These are phyloP conservation scores for Plasmodium gallinaceum DNA, from an alignment of 169 alveolate species.

Conservation along the genomic window DNA sequence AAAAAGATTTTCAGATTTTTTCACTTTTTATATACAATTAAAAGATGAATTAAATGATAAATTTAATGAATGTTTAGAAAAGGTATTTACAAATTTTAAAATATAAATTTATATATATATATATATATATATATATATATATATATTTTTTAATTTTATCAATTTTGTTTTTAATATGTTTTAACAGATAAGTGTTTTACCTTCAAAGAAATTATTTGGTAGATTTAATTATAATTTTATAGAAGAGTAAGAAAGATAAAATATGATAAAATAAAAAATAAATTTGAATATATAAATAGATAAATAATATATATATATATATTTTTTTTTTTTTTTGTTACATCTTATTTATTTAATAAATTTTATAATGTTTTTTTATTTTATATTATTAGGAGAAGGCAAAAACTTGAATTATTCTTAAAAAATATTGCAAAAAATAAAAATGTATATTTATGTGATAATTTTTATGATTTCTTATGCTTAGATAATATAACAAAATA, in stretches of 20 bases:
- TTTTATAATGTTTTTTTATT: background rate
- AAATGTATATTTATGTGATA: constrained; percentile 40
- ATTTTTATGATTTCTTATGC: constrained; percentile 47
- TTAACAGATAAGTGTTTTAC: constrained; percentile 39
- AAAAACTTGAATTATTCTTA: constrained; percentile 41
- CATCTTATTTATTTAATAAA: background rate
- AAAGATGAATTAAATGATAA: constrained; percentile 38
- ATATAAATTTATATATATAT: background rate
- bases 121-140: background rate
- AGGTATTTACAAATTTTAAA: constrained; percentile 2
- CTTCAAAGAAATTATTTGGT: constrained; percentile 52
- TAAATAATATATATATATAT: background rate
- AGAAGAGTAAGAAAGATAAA: constrained; percentile 42
- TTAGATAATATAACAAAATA: constrained; percentile 49
- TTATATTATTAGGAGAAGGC: constrained; percentile 29
- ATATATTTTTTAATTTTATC: background rate
- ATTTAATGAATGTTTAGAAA: constrained; percentile 38
- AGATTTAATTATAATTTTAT: constrained; percentile 51
- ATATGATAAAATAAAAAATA: background rate
- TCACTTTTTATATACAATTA: constrained; percentile 28
- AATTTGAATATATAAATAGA: background rate
- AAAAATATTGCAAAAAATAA: constrained; percentile 15
- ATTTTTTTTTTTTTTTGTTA: background rate
- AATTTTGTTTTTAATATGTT: background rate
- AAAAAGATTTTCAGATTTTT: constrained; percentile 54